Percentiles rank a stretch among this genome's conserved stretches.
These are phyloP conservation scores for Carallia pectinifolia DNA, from an alignment of 345 rosid species.

Conservation along the genomic window DNA sequence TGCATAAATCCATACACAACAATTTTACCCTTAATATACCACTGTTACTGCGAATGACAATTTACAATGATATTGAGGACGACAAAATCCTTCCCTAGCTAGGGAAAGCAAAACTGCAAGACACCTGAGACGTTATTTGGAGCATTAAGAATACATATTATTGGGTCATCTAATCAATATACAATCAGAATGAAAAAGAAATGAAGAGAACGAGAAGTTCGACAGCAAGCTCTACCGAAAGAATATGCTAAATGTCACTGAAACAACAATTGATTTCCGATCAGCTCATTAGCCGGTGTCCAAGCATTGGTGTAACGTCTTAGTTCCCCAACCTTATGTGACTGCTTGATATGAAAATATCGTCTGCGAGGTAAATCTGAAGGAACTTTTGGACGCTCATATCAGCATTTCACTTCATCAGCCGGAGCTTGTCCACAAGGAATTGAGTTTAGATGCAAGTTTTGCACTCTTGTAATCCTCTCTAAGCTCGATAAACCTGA, in stretches of 20 bases:
- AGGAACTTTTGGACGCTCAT: no score
- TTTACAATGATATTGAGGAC: slow-evolving; percentile 26
- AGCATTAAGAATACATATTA: slow-evolving; percentile 15
- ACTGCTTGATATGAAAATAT: neutral
- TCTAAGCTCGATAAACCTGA: slow-evolving; percentile 91
- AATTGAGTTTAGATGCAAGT: slow-evolving; percentile 81
- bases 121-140: slow-evolving; percentile 13
- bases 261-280: neutral
- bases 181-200: slow-evolving; percentile 11
- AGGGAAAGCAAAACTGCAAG: slow-evolving; percentile 19
- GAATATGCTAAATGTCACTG: neutral
- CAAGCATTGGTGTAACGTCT: no score
- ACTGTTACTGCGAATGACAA: slow-evolving; percentile 14
- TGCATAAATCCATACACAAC: neutral
- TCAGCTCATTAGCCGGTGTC: slow-evolving; percentile 5
- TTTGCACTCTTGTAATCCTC: slow-evolving; percentile 96
- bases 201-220: neutral
- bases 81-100: neutral
- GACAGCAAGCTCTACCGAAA: slow-evolving; percentile 4
- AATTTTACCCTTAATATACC: slow-evolving; percentile 20
- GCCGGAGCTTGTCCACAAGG: slow-evolving; percentile 73
- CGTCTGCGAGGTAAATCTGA: no score
- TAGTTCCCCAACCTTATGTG: no score
- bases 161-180: slow-evolving; percentile 11
- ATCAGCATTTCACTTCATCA: slow-evolving; percentile 26